Conservation (phyloP, 148 eudicot species). For the Fagopyrum homotropicum region DNA sequence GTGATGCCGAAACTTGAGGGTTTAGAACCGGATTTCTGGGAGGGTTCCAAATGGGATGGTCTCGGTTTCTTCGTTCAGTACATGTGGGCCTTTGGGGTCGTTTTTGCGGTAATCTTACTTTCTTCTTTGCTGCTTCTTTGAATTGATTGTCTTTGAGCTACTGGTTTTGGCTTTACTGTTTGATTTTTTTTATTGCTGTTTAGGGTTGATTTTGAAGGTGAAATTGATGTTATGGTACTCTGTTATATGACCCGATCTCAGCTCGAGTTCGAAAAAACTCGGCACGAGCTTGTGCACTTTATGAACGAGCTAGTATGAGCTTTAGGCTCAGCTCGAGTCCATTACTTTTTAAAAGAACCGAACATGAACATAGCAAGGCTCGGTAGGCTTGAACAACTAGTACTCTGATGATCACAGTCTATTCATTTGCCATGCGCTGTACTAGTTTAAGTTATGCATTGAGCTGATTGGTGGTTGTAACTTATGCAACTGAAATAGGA, state of each 20-base stretch:
- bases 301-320: too few relatives aligned
- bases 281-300: too few relatives aligned
- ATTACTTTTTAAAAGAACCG: too few relatives aligned
- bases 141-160: neutral
- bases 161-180: neutral
- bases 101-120: slow-evolving; percentile 53
- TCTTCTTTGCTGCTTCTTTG: neutral
- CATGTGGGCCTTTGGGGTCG: slow-evolving; percentile 93
- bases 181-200: neutral
- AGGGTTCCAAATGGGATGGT: slow-evolving; percentile 77
- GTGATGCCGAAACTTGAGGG: slow-evolving; percentile 73
- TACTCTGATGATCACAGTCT: neutral
- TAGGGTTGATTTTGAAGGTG: neutral
- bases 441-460: neutral
- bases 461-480: neutral
- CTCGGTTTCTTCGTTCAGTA: slow-evolving; percentile 84
- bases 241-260: too few relatives aligned
- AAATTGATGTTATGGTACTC: neutral
- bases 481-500: neutral
- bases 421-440: neutral
- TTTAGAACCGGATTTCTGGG: slow-evolving; percentile 54
- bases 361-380: too few relatives aligned
- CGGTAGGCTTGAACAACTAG: too few relatives aligned
- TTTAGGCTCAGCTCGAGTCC: too few relatives aligned
- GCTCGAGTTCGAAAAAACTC: too few relatives aligned